A percentile compares a stretch with the other conserved stretches of the same genome.
phyloP scores from a whole-genome alignment of 2,329 filamentous ascomycete species.

The Parastagonospora nodorum region DNA sequence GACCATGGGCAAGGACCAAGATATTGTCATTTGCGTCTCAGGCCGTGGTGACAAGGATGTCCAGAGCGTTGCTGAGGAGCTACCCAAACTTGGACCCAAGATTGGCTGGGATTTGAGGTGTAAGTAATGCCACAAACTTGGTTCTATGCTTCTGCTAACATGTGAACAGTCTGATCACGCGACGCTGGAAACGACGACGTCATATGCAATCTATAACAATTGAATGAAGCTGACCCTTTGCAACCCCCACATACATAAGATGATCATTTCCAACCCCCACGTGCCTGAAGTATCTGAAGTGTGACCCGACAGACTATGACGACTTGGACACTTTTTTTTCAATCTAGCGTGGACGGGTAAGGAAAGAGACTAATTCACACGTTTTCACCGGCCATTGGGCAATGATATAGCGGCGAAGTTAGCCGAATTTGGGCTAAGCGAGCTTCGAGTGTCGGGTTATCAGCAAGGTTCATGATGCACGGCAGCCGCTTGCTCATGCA shows the following conservation, averaged over 20 bases:
- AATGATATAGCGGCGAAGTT: neutral
- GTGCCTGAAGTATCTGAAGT: no score
- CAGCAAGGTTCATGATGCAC: no score
- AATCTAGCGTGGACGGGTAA: neutral
- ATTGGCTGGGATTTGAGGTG: constrained; percentile 75
- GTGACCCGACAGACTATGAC: neutral
- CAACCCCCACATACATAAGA: no score
- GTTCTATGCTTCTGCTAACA: constrained; percentile 19
- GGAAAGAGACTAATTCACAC: constrained; percentile 5
- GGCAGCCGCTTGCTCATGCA: neutral
- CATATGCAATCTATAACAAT: neutral
- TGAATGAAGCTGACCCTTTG: no score
- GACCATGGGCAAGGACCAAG: constrained; percentile 85
- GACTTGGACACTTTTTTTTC: neutral
- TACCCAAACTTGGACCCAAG: constrained; percentile 84
- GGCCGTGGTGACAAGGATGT: constrained; percentile 98
- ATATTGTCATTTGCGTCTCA: constrained; percentile 91
- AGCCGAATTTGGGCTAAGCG: constrained; percentile 4
- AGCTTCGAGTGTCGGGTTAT: constrained; percentile 4
- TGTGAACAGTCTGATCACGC: constrained; percentile 26
- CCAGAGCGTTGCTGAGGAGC: constrained; percentile 93
- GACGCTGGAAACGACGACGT: neutral
- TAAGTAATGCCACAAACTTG: constrained; percentile 21
- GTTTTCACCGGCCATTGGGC: constrained; percentile 14
- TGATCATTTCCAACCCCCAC: no score